Percentiles rank a stretch among this genome's conserved stretches.
Evolutionary conservation across 2,329 filamentous ascomycete species (phyloP).

Genomic region (Xylaria digitata): DNA sequence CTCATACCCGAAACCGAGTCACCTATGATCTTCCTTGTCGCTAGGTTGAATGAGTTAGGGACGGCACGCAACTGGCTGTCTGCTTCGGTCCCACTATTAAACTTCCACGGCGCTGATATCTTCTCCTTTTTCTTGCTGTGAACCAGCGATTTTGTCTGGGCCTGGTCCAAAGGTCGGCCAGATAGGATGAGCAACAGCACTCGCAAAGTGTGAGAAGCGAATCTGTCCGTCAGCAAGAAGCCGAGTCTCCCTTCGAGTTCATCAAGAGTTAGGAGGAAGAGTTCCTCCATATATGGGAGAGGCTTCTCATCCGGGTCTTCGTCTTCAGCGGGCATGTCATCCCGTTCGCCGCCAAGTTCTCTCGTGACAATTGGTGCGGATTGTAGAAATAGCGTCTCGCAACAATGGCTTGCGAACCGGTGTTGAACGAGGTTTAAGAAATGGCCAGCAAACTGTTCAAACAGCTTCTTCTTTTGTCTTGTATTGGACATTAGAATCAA

Average conservation of each 20-base stretch:
- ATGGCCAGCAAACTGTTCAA: constrained; percentile 85
- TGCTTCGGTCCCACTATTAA: constrained; percentile 61
- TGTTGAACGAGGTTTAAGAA: constrained; percentile 93
- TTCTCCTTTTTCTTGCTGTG: constrained; percentile 95
- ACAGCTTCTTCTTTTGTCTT: constrained; percentile 85
- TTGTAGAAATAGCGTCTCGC: constrained; percentile 89
- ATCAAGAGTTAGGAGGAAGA: constrained; percentile 84
- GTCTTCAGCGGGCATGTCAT: constrained; percentile 55
- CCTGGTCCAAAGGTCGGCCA: constrained; percentile 79
- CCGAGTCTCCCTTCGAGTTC: constrained; percentile 89
- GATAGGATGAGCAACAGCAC: constrained; percentile 88
- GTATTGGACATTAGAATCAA: constrained; percentile 84
- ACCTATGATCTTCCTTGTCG: constrained; percentile 83
- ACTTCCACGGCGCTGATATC: constrained; percentile 70
- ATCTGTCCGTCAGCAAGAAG: constrained; percentile 85
- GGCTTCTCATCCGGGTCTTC: constrained; percentile 60
- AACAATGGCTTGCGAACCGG: constrained; percentile 96
- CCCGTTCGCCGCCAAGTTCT: constrained; percentile 70
- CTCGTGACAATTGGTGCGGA: constrained; percentile 82
- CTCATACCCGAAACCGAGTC: constrained; percentile 82
- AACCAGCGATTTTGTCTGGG: constrained; percentile 76
- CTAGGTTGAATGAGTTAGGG: constrained; percentile 80
- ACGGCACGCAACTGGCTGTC: constrained; percentile 66
- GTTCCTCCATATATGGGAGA: constrained; percentile 78
- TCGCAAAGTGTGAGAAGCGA: constrained; percentile 90